Base-by-base conservation (phyloP, 2,329 filamentous ascomycete genomes). In the Catunica adiposa region DNA sequence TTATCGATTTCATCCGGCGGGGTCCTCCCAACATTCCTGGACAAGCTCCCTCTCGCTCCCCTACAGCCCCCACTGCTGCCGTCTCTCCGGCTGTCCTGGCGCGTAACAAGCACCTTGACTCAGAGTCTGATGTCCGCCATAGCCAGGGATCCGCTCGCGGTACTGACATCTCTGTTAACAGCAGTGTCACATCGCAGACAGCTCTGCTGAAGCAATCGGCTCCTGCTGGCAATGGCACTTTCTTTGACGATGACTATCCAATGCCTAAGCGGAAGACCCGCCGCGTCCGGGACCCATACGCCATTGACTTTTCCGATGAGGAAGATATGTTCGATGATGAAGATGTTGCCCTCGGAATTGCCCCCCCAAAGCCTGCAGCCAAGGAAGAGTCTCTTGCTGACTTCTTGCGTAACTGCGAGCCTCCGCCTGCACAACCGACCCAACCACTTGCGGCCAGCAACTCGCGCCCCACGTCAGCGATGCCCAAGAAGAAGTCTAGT, bases 1-100 rank as follows among this genome's bases (percentile, higher is more conserved):
- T 98, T 57, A 95, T 96, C 61, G 89, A 97, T 65, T 97, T 98
- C 66, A 94, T 98, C 61, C 83, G 89, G 48, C 83, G 87, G 65
- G 90, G 89, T 0, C 89, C 89, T 2, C 83, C 86, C 0, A 50
- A 31, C 14, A 14, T 22, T 17, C 47, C 42, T 17, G 15, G 48
- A 11, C 29, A 34, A 11, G 11, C 29, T 48, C 38, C 40, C 20
- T 11, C 11, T 44, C 44, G 44, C 44, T 48, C 44, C 5, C 44
- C 52, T 7, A 84, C 89, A 75, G 89, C 94, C 66, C 75, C 76
- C 5, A 29, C 25, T 17, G 53, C 44, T 8, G 26, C n/a, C 31
- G 25, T 52, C 31, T 9, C 38, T n/a, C 11, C 54, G 29, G 38
- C 50, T 40, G 26, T 29, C n/a, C 47, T 47, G 17, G 34, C 29